phyloP scores from a whole-genome alignment of 371 early-diverging fungal species.

The Umbelopsis sp. region DNA sequence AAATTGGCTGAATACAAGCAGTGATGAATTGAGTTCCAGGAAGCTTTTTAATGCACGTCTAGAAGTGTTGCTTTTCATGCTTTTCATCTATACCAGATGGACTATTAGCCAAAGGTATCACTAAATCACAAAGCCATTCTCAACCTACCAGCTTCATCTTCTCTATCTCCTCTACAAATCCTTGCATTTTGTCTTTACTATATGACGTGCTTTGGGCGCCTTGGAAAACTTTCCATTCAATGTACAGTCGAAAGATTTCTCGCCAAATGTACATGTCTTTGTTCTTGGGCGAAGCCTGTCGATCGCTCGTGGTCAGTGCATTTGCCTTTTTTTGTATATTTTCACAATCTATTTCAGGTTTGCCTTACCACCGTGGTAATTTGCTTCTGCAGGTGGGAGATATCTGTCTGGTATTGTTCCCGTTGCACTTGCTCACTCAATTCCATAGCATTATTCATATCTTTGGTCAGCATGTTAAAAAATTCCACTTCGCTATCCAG shows the following conservation, averaged over 20 bases:
- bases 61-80: slow-evolving; percentile 35
- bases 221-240: slow-evolving; percentile 67
- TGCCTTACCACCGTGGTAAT: slow-evolving; percentile 45
- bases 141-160: slow-evolving; percentile 37
- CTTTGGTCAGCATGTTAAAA: slow-evolving; percentile 54
- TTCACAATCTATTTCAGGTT: not conserved
- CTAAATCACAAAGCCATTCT: not conserved
- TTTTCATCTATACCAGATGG: slow-evolving; percentile 25
- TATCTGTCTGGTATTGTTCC: slow-evolving; percentile 39
- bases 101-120: not conserved
- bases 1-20: slow-evolving; percentile 63
- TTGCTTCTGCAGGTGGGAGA: slow-evolving; percentile 44
- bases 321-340: slow-evolving; percentile 20
- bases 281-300: slow-evolving; percentile 54
- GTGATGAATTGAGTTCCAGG: slow-evolving; percentile 55
- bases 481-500: slow-evolving; percentile 62
- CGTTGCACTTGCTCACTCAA: slow-evolving; percentile 42
- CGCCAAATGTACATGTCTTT: slow-evolving; percentile 74
- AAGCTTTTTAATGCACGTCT: slow-evolving; percentile 48
- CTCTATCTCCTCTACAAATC: slow-evolving; percentile 53
- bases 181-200: slow-evolving; percentile 50
- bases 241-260: slow-evolving; percentile 69
- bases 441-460: slow-evolving; percentile 48
- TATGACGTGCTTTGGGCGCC: slow-evolving; percentile 40
- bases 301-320: slow-evolving; percentile 11